phyloP scores from a whole-genome alignment of 192 early-diverging fungal genomes.

The Podila epicladia region DNA sequence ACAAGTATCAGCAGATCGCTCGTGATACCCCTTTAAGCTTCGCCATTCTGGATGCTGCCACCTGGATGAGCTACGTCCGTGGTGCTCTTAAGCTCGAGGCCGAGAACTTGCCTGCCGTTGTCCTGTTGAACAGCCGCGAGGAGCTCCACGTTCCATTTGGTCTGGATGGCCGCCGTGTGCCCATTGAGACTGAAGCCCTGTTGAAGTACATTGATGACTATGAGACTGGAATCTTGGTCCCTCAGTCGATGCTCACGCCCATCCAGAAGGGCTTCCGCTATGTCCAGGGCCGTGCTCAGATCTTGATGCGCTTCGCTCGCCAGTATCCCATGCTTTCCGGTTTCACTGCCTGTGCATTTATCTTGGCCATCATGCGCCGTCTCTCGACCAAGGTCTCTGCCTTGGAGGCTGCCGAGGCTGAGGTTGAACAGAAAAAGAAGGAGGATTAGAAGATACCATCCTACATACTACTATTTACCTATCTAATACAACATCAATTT shows the following conservation, averaged over 20 bases:
- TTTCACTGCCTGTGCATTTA: constrained; percentile 11
- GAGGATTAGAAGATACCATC: not conserved
- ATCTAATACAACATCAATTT: too few relatives aligned
- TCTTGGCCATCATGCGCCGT: constrained; percentile 28
- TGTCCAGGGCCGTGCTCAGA: not conserved
- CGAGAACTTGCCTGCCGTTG: constrained; percentile 32
- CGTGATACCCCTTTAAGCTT: constrained; percentile 45
- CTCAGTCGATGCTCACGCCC: constrained; percentile 25
- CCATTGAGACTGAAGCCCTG: constrained; percentile 18
- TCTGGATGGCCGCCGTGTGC: constrained; percentile 31
- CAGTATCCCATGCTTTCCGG: constrained; percentile 18
- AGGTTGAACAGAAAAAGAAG: not conserved
- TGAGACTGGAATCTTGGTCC: constrained; percentile 17
- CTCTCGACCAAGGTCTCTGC: not conserved
- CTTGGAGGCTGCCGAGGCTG: not conserved
- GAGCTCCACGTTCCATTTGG: constrained; percentile 29
- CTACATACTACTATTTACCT: too few relatives aligned
- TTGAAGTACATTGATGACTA: constrained; percentile 26
- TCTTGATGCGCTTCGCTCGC: not conserved
- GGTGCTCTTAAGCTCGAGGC: constrained; percentile 58
- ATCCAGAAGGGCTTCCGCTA: constrained; percentile 31
- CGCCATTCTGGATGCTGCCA: constrained; percentile 67
- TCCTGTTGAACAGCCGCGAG: constrained; percentile 40
- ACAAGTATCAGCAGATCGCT: constrained; percentile 16
- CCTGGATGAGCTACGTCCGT: constrained; percentile 70